Evolutionary conservation across 371 early-diverging fungal genomes (phyloP), one percentile per base, ranked within the genome.

Genomic region (Dichotomocladium elegans): DNA sequence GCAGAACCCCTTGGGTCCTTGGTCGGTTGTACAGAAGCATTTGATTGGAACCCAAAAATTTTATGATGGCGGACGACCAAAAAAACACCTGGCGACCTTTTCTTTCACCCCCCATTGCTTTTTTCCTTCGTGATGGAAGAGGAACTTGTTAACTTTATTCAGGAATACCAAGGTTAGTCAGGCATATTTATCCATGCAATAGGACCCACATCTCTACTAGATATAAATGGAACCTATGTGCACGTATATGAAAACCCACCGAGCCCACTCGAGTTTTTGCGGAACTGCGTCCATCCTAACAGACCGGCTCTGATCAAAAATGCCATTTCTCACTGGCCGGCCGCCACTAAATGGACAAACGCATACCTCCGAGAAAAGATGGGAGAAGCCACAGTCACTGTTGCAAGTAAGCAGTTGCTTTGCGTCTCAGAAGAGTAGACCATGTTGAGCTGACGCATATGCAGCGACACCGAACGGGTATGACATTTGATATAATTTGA

Each of bases 321-420:
- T 28, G 71, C 67, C 1, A 57, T 70, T 51, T 56, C 66, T 25
- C 64, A 77, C 30, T 90, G 87, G 87, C 81, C 83, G 3, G 90
- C 90, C 0, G 55, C 72, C 42, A 55, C 59, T 7, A 52, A 70
- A 43, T 89, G 90, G 90, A 75, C 77, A 10, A 76, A 78, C 41
- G 79, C 76, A 0, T 87, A 90, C 53, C 56, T 90, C 6, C 45
- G 68, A 5, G 41, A 59, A 3, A 66, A 53, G 11, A 58, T 87
- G 52, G 79, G 74, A 14, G 64, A 75, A 3, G 54, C 63, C 3
- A 51, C 49, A 10, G 74, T 90, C 8, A 87, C 87, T 2, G 87
- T 89, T 0, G 82, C 89, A 21, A 65, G 83, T 65, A 77, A 61
- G 51, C 52, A 11, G 4, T 30, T n/a, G 3, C 4, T 2, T 11